A percentile compares a stretch with the other conserved stretches of the same genome.
These are phyloP conservation scores for Melanopsichium pennsylvanicum DNA, from an alignment of 1,284 basidiomycete species.

Conservation along the genomic window DNA sequence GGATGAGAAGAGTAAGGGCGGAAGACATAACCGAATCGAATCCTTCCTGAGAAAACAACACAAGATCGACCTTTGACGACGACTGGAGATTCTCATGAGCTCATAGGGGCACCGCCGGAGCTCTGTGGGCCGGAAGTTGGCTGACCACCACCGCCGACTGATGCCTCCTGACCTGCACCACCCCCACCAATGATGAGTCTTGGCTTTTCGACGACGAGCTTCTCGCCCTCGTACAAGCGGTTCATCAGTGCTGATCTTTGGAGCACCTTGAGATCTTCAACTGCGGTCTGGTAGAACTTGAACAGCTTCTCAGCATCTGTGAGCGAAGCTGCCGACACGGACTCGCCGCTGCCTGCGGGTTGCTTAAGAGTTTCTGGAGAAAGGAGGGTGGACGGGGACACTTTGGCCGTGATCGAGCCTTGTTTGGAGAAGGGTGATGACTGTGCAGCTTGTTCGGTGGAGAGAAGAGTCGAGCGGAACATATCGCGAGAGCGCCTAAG, in stretches of 20 bases:
- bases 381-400: conserved; percentile 47
- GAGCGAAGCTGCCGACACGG: conserved; percentile 34
- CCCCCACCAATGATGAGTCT: conserved; percentile 56
- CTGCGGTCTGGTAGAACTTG: conserved; percentile 53
- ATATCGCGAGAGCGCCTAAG: conserved; percentile 62
- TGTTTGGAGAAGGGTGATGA: conserved; percentile 57
- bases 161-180: conserved; percentile 42
- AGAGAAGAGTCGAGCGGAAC: conserved; percentile 58
- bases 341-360: conserved; percentile 10
- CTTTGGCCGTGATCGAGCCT: conserved; percentile 44
- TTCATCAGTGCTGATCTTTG: conserved; percentile 62
- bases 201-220: conserved; percentile 62
- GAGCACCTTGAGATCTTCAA: conserved; percentile 61
- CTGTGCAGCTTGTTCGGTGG: conserved; percentile 31
- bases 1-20: too few relatives aligned
- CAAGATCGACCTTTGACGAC: too few relatives aligned
- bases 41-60: too few relatives aligned
- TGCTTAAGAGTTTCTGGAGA: conserved; percentile 34
- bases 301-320: conserved; percentile 42
- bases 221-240: conserved; percentile 62
- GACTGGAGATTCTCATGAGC: conserved; percentile 29
- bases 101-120: conserved; percentile 40
- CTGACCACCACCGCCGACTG: conserved; percentile 46
- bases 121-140: conserved; percentile 38
- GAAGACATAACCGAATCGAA: background rate